These are phyloP conservation scores for Candida morakotiae DNA, from an alignment of 805 yeast species.

Conservation along the genomic window DNA sequence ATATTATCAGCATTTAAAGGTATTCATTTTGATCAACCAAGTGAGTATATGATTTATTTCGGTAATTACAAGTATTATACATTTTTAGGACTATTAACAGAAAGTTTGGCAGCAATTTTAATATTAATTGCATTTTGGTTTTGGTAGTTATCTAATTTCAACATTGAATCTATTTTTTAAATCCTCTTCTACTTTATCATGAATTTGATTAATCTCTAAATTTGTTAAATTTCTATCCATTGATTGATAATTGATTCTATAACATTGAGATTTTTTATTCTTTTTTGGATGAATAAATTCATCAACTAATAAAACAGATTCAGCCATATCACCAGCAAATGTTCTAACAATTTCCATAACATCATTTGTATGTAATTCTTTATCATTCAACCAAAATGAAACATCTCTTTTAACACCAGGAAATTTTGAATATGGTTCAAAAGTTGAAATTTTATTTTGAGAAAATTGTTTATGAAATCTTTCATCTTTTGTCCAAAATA, in stretches of 20 bases:
- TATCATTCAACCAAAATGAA: conserved; percentile 80
- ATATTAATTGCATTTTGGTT: conserved; percentile 3
- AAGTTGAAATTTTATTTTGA: conserved; percentile 60
- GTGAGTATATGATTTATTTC: conserved; percentile 12
- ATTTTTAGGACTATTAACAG: conserved; percentile 13
- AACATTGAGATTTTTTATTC: conserved; percentile 73
- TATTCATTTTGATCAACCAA: conserved; percentile 7
- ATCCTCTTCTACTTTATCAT: conserved; percentile 58
- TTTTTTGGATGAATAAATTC: conserved; percentile 84
- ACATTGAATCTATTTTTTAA: conserved; percentile 52
- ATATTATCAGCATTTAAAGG: conserved; percentile 13
- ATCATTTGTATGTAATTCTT: conserved; percentile 74
- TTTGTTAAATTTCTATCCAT: conserved; percentile 92
- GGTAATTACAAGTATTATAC: conserved; percentile 13
- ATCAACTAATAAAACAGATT: conserved; percentile 76
- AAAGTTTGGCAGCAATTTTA: conserved; percentile 1
- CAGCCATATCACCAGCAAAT: conserved; percentile 83
- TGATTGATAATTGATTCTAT: conserved; percentile 87
- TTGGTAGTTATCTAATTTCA: conserved; percentile 40
- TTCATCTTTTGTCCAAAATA: conserved; percentile 85
- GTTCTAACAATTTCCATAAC: conserved; percentile 88
- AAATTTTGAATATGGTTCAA: conserved; percentile 85
- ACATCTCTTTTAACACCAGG: conserved; percentile 86
- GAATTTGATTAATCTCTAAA: conserved; percentile 74
- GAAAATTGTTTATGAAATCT: conserved; percentile 73